Base-by-base conservation (phyloP, 768 basidiomycete species). In the Coprinopsis strossmayeri region DNA sequence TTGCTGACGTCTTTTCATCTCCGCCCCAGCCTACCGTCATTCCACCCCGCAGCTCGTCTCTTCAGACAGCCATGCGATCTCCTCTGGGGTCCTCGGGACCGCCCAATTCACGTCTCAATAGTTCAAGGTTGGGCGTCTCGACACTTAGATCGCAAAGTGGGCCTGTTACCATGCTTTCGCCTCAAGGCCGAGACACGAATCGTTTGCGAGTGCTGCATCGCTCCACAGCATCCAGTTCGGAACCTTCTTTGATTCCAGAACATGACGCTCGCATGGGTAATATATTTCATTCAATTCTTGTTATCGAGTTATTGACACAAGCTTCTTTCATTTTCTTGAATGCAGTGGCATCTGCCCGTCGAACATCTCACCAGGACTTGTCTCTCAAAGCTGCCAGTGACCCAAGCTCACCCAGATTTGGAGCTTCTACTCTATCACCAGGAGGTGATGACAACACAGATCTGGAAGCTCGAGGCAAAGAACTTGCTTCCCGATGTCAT, bases 401-500 rank as follows among this genome's bases (percentile, higher is more conserved):
- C 46, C 55, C 73, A 28, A 58, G 61, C n/a, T 69, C 73, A 43
- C 63, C 62, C 38, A 73, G 70, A 21, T 73, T 70, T 60, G 70
- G 68, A 50, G 77, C 73, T 28, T 67, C 70, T 40, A 68, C 67
- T 64, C 72, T 32, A 54, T 61, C 50, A 38, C 67, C 65, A 45
- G 64, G 61, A 18, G 76, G 77, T n/a, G 83, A 81, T 17, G 59
- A 51, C 30, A 37, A 63, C 13, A 71, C 69, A 17, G 84, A 84
- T 53, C 64, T 82, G 51, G 83, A 84, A 28, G 62, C 69, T 17
- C 71, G 79, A 50, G 93, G 82, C 1, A 80, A 79, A 57, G 83
- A 83, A 44, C 65, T 90, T 37, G 93, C 94, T 0, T 66, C 72
- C 28, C 78, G 82, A 48, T 94, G 89, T 64, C 91, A 89, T 78